Evolutionary conservation across 2,329 filamentous ascomycete genomes (phyloP), one percentile per base, ranked within the genome.

Genomic region (Fusarium sp.): DNA sequence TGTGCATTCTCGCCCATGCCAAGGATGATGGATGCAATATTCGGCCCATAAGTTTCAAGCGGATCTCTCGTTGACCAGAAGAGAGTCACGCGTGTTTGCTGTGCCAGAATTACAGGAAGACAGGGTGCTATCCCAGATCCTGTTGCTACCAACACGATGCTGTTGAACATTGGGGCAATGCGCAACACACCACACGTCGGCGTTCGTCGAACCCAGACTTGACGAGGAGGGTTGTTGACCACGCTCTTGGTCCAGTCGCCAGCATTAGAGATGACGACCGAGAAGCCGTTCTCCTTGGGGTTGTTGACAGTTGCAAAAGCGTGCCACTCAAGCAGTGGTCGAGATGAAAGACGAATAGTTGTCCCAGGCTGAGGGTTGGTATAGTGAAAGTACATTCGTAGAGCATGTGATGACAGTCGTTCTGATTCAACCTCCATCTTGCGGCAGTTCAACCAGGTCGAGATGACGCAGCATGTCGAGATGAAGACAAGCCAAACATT

Each of bases 231-330:
- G 31, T 79, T 76, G 32, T 80, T 75, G 73, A 91, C 89, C 36
- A 77, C 75, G 0, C 88, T 90, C 85, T 65, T 65, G 0, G 65
- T 67, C 65, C 88, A 91, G 76, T 91, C 88, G 11, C 88, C 88
- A 4, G 87, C 88, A 59, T 85, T 87, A 48, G 87, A 89, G 33
- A 91, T 79, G 31, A 91, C 75, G 21, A 88, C 77, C 0, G 86
- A 89, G 74, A 87, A 90, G 14, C 82, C 85, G 3, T 37, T 57
- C 9, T 61, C 53, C 19, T 74, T 72, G 1, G 82, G 79, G 59
- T 84, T 81, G 2, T 87, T 84, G 53, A 91, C 88, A 0, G 86
- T 86, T 23, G 88, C 89, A 69, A 92, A 92, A 2, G 85, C 81
- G 72, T 92, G 89, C 79, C 87, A 90, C 73, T 92, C 88, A 4